These are phyloP conservation scores for Kernera saxatilis DNA, from an alignment of 345 rosid species.

Conservation along the genomic window DNA sequence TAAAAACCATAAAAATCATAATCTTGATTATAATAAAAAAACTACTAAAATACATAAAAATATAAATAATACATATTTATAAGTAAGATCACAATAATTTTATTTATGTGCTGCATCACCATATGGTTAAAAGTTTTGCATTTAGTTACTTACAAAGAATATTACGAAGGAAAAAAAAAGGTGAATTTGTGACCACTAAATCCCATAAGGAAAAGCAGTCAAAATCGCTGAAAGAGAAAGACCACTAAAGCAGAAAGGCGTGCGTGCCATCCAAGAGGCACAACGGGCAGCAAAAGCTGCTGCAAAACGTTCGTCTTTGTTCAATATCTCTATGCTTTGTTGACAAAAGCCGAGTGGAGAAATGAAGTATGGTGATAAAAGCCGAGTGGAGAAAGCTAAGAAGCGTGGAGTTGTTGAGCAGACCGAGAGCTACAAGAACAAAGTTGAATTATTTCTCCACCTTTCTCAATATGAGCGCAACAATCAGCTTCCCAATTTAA, in stretches of 20 bases:
- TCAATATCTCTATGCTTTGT: not conserved
- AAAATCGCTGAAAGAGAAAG: constrained; percentile 47
- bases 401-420: constrained; percentile 59
- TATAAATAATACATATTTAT: too few relatives aligned
- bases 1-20: too few relatives aligned
- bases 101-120: too few relatives aligned
- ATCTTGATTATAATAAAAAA: too few relatives aligned
- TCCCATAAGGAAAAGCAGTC: constrained; percentile 34
- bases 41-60: too few relatives aligned
- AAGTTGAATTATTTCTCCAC: constrained; percentile 74
- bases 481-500: constrained; percentile 53
- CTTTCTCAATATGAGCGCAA: constrained; percentile 69
- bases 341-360: constrained; percentile 66
- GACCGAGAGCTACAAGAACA: constrained; percentile 63
- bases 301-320: constrained; percentile 27
- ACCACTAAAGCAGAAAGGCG: constrained; percentile 70
- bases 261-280: constrained; percentile 62
- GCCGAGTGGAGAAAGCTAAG: constrained; percentile 72
- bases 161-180: constrained; percentile 42
- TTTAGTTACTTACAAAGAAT: not conserved
- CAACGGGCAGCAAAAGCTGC: constrained; percentile 61
- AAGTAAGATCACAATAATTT: too few relatives aligned
- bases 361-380: constrained; percentile 73
- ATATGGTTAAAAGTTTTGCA: too few relatives aligned
- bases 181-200: constrained; percentile 23